Percentiles rank a stretch among this genome's conserved stretches.
These are phyloP conservation scores for Chrysanthemum makinoi DNA, from an alignment of 129 eudicot species.

Conservation along the genomic window DNA sequence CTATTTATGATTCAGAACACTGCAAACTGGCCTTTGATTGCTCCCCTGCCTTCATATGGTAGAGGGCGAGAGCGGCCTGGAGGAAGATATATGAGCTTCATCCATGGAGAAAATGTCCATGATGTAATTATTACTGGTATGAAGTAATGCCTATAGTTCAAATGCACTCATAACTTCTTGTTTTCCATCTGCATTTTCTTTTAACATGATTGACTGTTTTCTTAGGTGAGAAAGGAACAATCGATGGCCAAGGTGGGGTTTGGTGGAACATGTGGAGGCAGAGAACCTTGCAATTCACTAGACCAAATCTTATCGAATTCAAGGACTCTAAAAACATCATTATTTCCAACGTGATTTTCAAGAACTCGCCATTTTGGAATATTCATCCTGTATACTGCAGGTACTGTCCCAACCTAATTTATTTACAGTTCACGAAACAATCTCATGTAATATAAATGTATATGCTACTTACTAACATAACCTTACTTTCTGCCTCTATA, in stretches of 20 bases:
- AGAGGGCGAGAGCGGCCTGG: slow-evolving; percentile 68
- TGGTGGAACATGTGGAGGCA: slow-evolving; percentile 73
- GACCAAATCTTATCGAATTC: slow-evolving; percentile 77
- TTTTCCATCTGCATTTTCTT: background rate
- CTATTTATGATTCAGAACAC: slow-evolving; percentile 34
- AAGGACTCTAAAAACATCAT: slow-evolving; percentile 51
- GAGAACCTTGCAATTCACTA: slow-evolving; percentile 56
- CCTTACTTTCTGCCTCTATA: slow-evolving; percentile 3
- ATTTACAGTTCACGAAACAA: too few relatives aligned
- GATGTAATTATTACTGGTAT: slow-evolving; percentile 76
- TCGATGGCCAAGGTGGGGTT: slow-evolving; percentile 81
- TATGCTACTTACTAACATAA: background rate
- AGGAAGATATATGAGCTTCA: slow-evolving; percentile 66
- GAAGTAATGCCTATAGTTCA: background rate
- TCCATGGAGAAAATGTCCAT: slow-evolving; percentile 45
- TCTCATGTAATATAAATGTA: background rate
- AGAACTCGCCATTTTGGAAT: slow-evolving; percentile 72
- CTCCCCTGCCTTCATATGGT: slow-evolving; percentile 74
- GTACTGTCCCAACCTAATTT: slow-evolving; percentile 21
- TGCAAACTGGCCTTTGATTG: slow-evolving; percentile 57
- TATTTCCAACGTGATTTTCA: slow-evolving; percentile 66
- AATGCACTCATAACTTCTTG: background rate
- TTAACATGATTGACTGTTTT: background rate
- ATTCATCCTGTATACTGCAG: slow-evolving; percentile 87
- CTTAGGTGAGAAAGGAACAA: slow-evolving; percentile 75